Base-by-base conservation (phyloP, 208 protist species). In the Leishmania major region DNA sequence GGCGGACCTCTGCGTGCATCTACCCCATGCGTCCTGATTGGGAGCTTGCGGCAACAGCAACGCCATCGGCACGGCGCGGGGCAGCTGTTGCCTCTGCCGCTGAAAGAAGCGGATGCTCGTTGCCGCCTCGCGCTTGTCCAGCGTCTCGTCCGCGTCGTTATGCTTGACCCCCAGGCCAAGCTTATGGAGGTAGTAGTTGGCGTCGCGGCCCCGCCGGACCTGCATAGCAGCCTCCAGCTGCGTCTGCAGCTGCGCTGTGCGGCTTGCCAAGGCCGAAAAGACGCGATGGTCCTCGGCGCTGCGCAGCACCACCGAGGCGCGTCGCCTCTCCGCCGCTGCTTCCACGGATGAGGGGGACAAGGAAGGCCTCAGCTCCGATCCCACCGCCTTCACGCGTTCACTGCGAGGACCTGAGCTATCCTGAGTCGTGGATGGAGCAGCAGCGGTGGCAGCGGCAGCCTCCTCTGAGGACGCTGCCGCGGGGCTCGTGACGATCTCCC, bases 191-290 rank as follows among this genome's bases (percentile, higher is more conserved):
- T 91, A 92, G 83, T 90, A 93, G 78, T 89, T 74, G 67, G 89
- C 92, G 80, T 94, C 85, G 2, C 89, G 81, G 2, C 84, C 89
- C 19, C 59, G 81, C 28, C 66, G 81, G 66, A 69, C 74, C 7
- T 47, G 69, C 59, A 84, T 82, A n/a, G 91, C 85, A 43, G 88
- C 85, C 43, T 91, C 88, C 72, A 92, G 80, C 84, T 88, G 83
- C 47, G 77, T 83, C 82, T 95, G 88, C 67, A 96, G 81, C 59
- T 88, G 86, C 35, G 75, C 59, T 19, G 92, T 97, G 86, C 92
- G 94, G 19, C 85, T 73, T 43, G 82, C 83, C 60, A 97, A 86
- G 2, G 86, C 83, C 13, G 84, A 60, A 71, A 97, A 91, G 17
- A 94, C 79, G 22, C 76, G 69, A 1, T 55, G 73, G 77, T 95